Evolutionary conservation across 306 rosid species (phyloP).

Genomic region (Prunus fruticosa): DNA sequence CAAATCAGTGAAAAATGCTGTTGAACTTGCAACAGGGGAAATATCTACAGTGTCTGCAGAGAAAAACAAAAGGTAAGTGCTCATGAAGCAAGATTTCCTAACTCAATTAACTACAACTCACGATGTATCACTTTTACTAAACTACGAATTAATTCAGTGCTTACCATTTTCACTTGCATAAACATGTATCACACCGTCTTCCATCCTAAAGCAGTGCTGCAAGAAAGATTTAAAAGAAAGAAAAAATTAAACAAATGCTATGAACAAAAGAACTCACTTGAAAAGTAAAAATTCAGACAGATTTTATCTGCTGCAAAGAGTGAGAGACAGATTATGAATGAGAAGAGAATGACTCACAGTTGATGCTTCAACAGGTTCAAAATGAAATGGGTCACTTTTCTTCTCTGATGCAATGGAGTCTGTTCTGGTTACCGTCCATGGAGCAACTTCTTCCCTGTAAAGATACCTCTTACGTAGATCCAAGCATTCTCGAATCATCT

Average conservation of each 20-base stretch:
- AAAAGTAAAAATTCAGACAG: slow-evolving; percentile 8
- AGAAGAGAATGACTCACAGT: slow-evolving; percentile 23
- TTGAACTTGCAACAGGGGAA: slow-evolving; percentile 75
- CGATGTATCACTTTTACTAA: neutral
- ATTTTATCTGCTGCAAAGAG: slow-evolving; percentile 10
- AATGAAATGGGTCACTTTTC: slow-evolving; percentile 37
- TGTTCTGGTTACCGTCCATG: slow-evolving; percentile 25
- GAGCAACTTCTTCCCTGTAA: slow-evolving; percentile 31
- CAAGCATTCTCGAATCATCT: slow-evolving; percentile 39
- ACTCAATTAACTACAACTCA: slow-evolving; percentile 4
- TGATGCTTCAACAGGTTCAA: slow-evolving; percentile 39
- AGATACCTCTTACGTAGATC: slow-evolving; percentile 39
- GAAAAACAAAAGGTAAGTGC: slow-evolving; percentile 9
- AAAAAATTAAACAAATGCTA: slow-evolving; percentile 14
- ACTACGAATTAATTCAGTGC: slow-evolving; percentile 14
- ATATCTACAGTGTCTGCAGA: slow-evolving; percentile 61
- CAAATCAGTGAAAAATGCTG: slow-evolving; percentile 75
- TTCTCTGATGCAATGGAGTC: slow-evolving; percentile 13
- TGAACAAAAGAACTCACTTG: slow-evolving; percentile 17
- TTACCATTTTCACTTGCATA: slow-evolving; percentile 67
- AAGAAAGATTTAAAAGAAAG: slow-evolving; percentile 18
- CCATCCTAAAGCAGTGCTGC: slow-evolving; percentile 75
- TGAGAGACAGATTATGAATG: neutral
- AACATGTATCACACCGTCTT: slow-evolving; percentile 67
- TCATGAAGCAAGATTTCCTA: slow-evolving; percentile 12